Base-by-base conservation (phyloP, 768 basidiomycete species). In the Lyophyllum shimeji region DNA sequence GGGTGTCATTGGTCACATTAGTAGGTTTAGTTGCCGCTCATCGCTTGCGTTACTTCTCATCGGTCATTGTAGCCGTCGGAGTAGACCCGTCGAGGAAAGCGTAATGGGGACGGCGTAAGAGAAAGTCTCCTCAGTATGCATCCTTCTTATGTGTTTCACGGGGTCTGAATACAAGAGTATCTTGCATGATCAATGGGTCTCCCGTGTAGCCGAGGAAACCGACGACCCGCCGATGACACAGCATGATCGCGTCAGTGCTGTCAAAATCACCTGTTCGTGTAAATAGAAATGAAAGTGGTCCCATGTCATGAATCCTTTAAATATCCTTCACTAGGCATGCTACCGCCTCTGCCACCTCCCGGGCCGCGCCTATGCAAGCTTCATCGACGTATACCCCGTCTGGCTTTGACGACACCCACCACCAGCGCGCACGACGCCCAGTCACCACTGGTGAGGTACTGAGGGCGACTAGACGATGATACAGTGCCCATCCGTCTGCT, bases 261-360 rank as follows among this genome's bases (percentile, higher is more conserved):
- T 37, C 34, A 37, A 37, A 17, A 13, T 37, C 34, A 37, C 34
- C 6, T 40, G 39, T 18, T 18, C 2, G 15, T 18, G 39, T 40
- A 70, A 69, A 69, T 61, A 59, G 53, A 65, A 63, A 60, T 52
- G 60, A 67, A 73, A 74, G 74, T 74, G 73, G 73, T 67, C 72
- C 69, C 71, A 75, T 71, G 67, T 67, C 65, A 21, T 50, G 47
- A 55, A 55, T 34, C 24, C 21, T 24, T 37, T 61, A 44, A 59
- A 63, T 64, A 47, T 52, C 54, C 59, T 64, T 60, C 52, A 57
- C 60, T 7, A 66, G 15, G 64, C 63, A 67, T 65, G 62, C 61
- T 65, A 67, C 60, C 57, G 57, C 61, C 46, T 21, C 46, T 52
- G 48, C 47, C 23, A 55, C 25, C 45, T 39, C 20, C 44, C 31